These are phyloP conservation scores for Penicillium olsonii DNA, from an alignment of 2,329 filamentous ascomycete genomes.

Conservation along the genomic window DNA sequence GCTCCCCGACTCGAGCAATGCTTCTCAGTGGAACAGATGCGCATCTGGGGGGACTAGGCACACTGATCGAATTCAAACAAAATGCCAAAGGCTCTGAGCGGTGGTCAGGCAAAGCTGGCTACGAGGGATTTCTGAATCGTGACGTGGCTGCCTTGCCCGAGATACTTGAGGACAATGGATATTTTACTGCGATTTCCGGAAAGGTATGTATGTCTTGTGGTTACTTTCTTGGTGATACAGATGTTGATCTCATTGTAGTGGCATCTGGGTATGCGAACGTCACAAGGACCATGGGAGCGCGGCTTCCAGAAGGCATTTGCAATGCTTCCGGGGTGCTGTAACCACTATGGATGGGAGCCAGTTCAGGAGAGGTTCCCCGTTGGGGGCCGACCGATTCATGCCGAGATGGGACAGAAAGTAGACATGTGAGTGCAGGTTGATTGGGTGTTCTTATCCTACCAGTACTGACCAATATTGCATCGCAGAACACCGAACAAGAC, in stretches of 20 bases:
- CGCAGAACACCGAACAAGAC: background rate
- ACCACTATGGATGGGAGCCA: conserved; percentile 41
- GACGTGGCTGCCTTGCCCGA: conserved; percentile 38
- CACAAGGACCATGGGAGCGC: too few relatives aligned
- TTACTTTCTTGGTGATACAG: conserved; percentile 21
- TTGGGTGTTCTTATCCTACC: conserved; percentile 14
- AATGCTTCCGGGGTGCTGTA: conserved; percentile 32
- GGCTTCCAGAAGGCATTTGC: conserved; percentile 22
- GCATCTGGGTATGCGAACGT: too few relatives aligned
- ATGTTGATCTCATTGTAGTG: conserved; percentile 28
- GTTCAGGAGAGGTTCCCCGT: conserved; percentile 13
- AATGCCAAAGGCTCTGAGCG: conserved; percentile 30
- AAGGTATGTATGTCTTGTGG: conserved; percentile 29
- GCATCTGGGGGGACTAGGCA: conserved; percentile 34
- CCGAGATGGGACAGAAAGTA: too few relatives aligned
- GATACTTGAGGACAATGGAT: conserved; percentile 36
- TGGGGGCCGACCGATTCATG: conserved; percentile 4
- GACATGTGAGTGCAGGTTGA: conserved; percentile 11
- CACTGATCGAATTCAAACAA: conserved; percentile 33
- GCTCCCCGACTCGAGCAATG: conserved; percentile 35
- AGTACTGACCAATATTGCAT: too few relatives aligned
- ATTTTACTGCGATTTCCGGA: conserved; percentile 38
- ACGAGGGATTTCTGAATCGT: conserved; percentile 24
- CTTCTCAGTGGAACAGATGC: conserved; percentile 34
- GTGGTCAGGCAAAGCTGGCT: too few relatives aligned